Evolutionary conservation across 192 early-diverging fungal genomes (phyloP).

Genomic region (Mortierella antarctica): DNA sequence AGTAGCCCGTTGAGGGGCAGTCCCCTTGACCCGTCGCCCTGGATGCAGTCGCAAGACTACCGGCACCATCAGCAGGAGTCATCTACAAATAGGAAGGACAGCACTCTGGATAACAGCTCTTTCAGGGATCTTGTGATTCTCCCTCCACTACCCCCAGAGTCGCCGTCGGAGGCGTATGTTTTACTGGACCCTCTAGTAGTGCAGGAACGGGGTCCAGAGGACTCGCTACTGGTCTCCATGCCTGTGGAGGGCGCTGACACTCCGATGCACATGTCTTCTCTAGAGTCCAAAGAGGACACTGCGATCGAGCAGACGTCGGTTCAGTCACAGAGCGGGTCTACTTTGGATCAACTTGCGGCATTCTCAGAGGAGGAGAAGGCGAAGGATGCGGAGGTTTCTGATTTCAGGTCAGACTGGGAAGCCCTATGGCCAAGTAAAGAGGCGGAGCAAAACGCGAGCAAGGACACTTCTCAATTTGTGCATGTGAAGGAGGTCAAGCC

Average conservation of each 20-base stretch:
- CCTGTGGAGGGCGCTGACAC: background rate
- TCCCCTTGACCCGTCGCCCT: too few species aligned
- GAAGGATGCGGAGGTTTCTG: constrained; percentile 20
- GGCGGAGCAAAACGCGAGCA: too few species aligned
- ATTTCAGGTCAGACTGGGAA: constrained; percentile 29
- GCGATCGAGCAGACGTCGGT: background rate
- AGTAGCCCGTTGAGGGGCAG: too few species aligned
- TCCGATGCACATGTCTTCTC: background rate
- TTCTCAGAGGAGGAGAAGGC: constrained; percentile 23
- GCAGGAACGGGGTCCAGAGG: constrained; percentile 9
- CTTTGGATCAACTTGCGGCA: constrained; percentile 22
- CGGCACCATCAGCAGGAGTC: background rate
- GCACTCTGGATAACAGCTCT: background rate
- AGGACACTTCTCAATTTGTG: constrained; percentile 10
- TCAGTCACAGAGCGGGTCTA: background rate
- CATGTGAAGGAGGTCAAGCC: constrained; percentile 13
- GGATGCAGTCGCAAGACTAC: too few species aligned
- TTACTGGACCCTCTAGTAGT: constrained; percentile 3
- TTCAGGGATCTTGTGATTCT: constrained; percentile 7
- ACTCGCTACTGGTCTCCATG: background rate
- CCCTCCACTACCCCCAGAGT: constrained; percentile 32
- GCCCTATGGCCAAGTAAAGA: constrained; percentile 29
- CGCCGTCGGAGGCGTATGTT: constrained; percentile 25
- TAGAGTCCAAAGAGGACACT: background rate
- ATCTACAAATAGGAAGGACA: background rate